Percentiles rank a stretch among this genome's conserved stretches.
Evolutionary conservation across 1,139 yeast genomes (phyloP).

Genomic region (Ogataea hybrid): DNA sequence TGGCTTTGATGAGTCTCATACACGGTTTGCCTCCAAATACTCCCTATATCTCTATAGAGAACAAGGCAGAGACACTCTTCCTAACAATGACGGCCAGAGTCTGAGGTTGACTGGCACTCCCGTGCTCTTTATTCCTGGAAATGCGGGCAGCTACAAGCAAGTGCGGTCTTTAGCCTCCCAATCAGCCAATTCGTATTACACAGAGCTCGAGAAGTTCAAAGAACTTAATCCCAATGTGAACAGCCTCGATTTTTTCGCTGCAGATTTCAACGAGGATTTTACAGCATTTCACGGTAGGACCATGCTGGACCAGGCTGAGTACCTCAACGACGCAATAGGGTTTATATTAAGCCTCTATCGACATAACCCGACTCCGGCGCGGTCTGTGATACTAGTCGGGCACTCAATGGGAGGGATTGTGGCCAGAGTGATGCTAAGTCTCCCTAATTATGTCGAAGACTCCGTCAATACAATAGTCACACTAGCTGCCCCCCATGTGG

Average conservation of each 20-base stretch:
- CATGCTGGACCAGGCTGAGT: constrained; percentile 91
- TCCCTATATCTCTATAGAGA: constrained; percentile 78
- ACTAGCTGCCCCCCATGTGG: constrained; percentile 88
- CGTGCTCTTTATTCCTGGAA: constrained; percentile 91
- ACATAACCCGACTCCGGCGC: constrained; percentile 41
- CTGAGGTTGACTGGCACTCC: constrained; percentile 70
- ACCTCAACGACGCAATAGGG: constrained; percentile 79
- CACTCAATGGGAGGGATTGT: constrained; percentile 99
- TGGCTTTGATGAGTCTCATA: constrained; percentile 69
- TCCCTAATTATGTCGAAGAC: constrained; percentile 68
- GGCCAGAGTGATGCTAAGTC: constrained; percentile 72
- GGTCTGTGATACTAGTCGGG: constrained; percentile 76
- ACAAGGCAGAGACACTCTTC: constrained; percentile 66
- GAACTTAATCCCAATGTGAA: constrained; percentile 32
- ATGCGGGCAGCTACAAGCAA: constrained; percentile 93
- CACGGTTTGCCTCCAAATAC: constrained; percentile 75
- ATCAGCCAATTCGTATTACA: constrained; percentile 50
- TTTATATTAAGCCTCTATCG: constrained; percentile 70
- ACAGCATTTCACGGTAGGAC: constrained; percentile 97
- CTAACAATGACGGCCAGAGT: constrained; percentile 21
- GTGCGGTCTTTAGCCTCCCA: constrained; percentile 90
- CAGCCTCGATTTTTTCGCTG: constrained; percentile 76
- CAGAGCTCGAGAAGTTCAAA: constrained; percentile 28
- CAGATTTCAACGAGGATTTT: constrained; percentile 93
- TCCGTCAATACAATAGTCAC: constrained; percentile 86